phyloP scores from a whole-genome alignment of 345 rosid species.

The Populus simonii region DNA sequence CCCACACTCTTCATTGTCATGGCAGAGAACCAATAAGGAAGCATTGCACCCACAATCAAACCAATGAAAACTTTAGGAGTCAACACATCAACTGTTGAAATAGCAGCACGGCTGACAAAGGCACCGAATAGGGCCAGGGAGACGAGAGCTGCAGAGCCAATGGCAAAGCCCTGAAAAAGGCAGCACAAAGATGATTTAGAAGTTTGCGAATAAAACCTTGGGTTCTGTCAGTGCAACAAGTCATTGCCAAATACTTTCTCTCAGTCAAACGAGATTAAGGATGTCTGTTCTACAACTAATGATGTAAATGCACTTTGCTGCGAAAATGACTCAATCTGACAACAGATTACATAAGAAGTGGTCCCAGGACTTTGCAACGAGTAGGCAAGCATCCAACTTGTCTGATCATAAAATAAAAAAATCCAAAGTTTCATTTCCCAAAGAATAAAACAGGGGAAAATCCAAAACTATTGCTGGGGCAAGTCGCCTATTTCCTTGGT shows the following conservation, averaged over 20 bases:
- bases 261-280: neutral
- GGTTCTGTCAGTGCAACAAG: neutral
- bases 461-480: neutral
- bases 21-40: slow-evolving; percentile 99
- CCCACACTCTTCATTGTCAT: slow-evolving; percentile 99
- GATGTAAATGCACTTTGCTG: neutral
- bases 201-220: neutral
- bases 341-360: neutral
- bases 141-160: slow-evolving; percentile 76
- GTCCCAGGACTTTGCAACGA: neutral
- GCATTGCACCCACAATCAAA: slow-evolving; percentile 34
- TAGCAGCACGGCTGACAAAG: slow-evolving; percentile 29
- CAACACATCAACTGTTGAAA: slow-evolving; percentile 25
- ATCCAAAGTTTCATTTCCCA: neutral
- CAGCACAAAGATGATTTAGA: slow-evolving; percentile 13
- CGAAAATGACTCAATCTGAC: neutral
- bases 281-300: neutral
- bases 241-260: neutral
- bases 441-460: neutral
- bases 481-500: neutral
- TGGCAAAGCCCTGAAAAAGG: slow-evolving; percentile 58
- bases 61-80: slow-evolving; percentile 33
- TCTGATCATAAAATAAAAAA: slow-evolving; percentile 1
- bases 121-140: slow-evolving; percentile 47
- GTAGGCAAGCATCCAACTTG: no score